Conservation (phyloP, 2,329 filamentous ascomycete genomes). For the Rhinocladiella similis region DNA sequence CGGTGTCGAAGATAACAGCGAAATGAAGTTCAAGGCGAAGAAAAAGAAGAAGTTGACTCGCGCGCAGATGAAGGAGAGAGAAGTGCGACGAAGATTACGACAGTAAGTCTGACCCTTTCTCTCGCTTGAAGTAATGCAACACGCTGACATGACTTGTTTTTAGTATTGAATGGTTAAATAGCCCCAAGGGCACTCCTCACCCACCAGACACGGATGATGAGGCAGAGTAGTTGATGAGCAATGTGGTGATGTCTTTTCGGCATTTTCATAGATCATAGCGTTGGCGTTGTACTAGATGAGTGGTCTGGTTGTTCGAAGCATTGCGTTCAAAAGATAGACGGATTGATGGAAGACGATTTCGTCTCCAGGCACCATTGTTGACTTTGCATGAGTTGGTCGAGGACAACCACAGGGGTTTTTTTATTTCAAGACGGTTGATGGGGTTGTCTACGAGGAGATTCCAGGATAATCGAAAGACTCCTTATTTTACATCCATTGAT, state of each 20-base stretch:
- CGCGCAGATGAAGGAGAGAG: conserved; percentile 91
- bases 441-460: neutral
- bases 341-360: neutral
- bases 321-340: neutral
- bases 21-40: conserved; percentile 83
- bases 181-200: conserved; percentile 78
- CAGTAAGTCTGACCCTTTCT: conserved; percentile 48
- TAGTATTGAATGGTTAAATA: conserved; percentile 74
- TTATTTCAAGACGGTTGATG: neutral
- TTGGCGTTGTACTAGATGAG: conserved; percentile 11
- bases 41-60: conserved; percentile 92
- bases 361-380: neutral
- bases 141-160: conserved; percentile 15
- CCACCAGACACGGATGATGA: conserved; percentile 78
- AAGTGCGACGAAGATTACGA: conserved; percentile 80
- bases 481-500: too few species aligned
- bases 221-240: conserved; percentile 35
- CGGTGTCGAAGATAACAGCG: conserved; percentile 75
- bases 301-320: neutral
- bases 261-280: conserved; percentile 13
- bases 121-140: neutral
- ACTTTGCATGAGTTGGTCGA: neutral
- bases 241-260: neutral
- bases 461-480: too few species aligned
- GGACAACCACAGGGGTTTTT: too few species aligned